Base-by-base conservation (phyloP, 1,139 yeast genomes). In the Sugiyamaella castrensis region DNA sequence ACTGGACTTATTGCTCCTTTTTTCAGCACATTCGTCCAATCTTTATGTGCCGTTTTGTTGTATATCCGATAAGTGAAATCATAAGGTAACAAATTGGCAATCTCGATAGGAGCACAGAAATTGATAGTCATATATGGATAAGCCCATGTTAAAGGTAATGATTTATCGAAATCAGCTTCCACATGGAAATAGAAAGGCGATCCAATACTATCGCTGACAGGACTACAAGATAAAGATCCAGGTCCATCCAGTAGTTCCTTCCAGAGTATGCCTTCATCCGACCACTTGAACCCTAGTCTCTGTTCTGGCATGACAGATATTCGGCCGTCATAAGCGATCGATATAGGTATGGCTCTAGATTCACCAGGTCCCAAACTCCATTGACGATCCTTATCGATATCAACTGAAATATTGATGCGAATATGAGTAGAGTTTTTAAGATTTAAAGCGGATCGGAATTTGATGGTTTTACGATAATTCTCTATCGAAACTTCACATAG, bases 41-140 rank as follows among this genome's bases (percentile, higher is more conserved):
- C 94, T 54, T 77, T 76, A 50, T 78, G 79, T n/a, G 82, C 73
- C 19, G 80, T 81, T 61, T 87, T 87, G 63, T 88, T 95, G 63
- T 85, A 87, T 16, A 94, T 73, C 49, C 87, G 73, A 66, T 85
- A 89, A 19, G 79, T 74, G 46, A 91, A 70, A 58, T 88, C 96
- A 62, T 78, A 87, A 0, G 99, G 98, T 44, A 94, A 68, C 50
- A 88, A 71, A 59, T 94, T 94, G 58, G 86, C 91, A 54, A 94
- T 75, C 58, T 87, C 88, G 35, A 94, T 70, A 0, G 98, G 98
- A 0, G 98, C 91, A 0, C 95, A 82, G 19, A 94, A 71, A 1
- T 83, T 77, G 36, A 92, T 69, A 9, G 74, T 79, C 87, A 92
- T 77, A 60, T 87, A 95, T 0, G 98, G 98, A 59, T 88, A 94